Percentiles rank a stretch among this genome's conserved stretches.
Conservation (phyloP, 176 grass and related monocot genomes). For the Phragmites australis region DNA sequence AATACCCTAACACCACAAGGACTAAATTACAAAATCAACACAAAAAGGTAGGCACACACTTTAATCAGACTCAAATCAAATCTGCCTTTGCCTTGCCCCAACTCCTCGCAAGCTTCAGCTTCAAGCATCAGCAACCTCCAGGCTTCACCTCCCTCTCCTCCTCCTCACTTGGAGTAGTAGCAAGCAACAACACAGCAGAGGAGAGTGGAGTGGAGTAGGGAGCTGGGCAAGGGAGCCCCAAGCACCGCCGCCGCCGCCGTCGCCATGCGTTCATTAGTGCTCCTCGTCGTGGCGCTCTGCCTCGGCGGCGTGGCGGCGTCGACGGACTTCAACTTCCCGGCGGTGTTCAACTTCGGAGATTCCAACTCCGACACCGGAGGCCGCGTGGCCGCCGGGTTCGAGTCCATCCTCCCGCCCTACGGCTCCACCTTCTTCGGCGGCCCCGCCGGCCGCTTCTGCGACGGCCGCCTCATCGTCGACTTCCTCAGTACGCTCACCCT, state of each 20-base stretch:
- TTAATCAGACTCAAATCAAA: constrained; percentile 43
- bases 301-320: constrained; percentile 27
- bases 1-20: background rate
- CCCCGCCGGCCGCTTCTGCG: constrained; percentile 81
- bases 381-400: constrained; percentile 73
- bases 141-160: background rate
- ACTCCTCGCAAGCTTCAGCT: background rate
- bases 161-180: constrained; percentile 30
- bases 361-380: constrained; percentile 96
- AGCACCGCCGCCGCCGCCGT: background rate
- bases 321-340: constrained; percentile 64
- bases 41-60: background rate
- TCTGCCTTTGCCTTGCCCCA: constrained; percentile 17
- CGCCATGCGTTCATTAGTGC: constrained; percentile 24
- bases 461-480: constrained; percentile 92
- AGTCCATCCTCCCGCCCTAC: constrained; percentile 78
- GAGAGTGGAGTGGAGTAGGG: constrained; percentile 22
- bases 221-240: constrained; percentile 29
- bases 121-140: background rate
- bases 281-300: constrained; percentile 33
- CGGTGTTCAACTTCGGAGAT: constrained; percentile 97
- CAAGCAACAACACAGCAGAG: background rate
- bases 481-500: constrained; percentile 65
- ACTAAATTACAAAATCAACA: background rate
- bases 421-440: constrained; percentile 80